phyloP scores from a whole-genome alignment of 2,329 filamentous ascomycete species.

The Elsinoe australis region DNA sequence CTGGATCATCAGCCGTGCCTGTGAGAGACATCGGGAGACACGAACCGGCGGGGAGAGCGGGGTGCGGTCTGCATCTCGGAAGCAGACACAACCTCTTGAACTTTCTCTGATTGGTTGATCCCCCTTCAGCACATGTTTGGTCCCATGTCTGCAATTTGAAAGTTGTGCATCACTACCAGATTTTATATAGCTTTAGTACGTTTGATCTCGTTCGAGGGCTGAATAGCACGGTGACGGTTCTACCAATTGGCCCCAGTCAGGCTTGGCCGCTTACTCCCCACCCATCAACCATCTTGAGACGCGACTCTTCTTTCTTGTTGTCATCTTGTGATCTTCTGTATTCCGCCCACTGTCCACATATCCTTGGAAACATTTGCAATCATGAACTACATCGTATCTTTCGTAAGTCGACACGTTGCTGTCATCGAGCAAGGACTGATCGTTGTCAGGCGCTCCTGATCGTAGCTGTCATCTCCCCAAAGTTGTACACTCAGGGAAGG shows the following conservation, averaged over 20 bases:
- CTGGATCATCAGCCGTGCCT: slow-evolving; percentile 6
- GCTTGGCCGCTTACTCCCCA: no score
- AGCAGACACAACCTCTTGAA: background rate
- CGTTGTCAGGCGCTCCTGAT: slow-evolving; percentile 5
- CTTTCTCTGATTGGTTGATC: background rate
- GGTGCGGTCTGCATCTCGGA: background rate
- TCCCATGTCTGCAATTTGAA: no score
- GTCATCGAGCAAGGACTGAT: background rate
- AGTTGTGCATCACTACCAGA: no score
- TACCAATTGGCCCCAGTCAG: no score
- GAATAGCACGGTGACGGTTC: no score
- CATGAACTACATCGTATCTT: slow-evolving; percentile 7
- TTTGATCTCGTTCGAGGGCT: no score
- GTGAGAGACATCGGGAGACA: background rate
- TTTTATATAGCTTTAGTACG: no score
- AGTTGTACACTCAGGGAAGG: slow-evolving; percentile 10
- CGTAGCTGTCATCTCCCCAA: slow-evolving; percentile 12
- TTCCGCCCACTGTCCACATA: no score
- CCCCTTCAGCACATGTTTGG: no score
- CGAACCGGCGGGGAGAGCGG: background rate
- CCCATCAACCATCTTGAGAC: no score
- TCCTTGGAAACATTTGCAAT: no score
- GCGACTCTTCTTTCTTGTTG: background rate
- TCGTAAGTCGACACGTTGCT: background rate
- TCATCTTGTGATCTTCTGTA: no score